Evolutionary conservation across 371 early-diverging fungal genomes (phyloP), one percentile per base, ranked within the genome.

Genomic region (Mortierella sp.): DNA sequence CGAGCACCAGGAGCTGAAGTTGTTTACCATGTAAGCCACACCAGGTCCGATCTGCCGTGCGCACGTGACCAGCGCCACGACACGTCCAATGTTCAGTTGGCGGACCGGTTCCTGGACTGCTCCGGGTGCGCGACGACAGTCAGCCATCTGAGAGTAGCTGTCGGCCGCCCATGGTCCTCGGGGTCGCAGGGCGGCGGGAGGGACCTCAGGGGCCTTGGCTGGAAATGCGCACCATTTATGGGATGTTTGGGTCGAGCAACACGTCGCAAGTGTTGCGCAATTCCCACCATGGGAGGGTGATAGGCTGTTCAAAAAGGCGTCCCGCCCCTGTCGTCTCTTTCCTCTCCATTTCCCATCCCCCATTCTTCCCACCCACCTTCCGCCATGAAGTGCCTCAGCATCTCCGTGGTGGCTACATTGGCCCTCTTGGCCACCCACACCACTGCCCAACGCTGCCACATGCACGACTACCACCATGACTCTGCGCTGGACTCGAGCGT

Each of bases 381-480:
- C 34, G 31, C 24, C 60, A 71, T 64, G 65, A 71, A 45, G 13
- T 37, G 64, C 22, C 60, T 64, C 48, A 64, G 56, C 60, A 64
- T 71, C 53, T 46, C 71, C 6, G 31, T 56, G 25, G 71, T 63
- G 50, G 47, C 64, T 27, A 45, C 65, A 22, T 25, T 63, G 22
- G 56, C 59, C 19, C 21, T 71, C 56, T 27, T 71, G 37, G 60
- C 64, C 34, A 60, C 65, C 0, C 60, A 59, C 47, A 25, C 65
- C 17, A 44, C 56, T 17, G 58, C 63, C 8, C 63, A 54, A 48
- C 29, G 29, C 21, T 49, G 55, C 39, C 43, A 48, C n/a, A 40
- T 49, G 31, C 28, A 41, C 17, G 27, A 49, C 34, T 13, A 50
- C n/a, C 24, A 19, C 37, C 37, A 46, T 21, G 31, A 47, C 10